Conservation (phyloP, 208 protist species). For the Acanthamoeba castellanii region DNA sequence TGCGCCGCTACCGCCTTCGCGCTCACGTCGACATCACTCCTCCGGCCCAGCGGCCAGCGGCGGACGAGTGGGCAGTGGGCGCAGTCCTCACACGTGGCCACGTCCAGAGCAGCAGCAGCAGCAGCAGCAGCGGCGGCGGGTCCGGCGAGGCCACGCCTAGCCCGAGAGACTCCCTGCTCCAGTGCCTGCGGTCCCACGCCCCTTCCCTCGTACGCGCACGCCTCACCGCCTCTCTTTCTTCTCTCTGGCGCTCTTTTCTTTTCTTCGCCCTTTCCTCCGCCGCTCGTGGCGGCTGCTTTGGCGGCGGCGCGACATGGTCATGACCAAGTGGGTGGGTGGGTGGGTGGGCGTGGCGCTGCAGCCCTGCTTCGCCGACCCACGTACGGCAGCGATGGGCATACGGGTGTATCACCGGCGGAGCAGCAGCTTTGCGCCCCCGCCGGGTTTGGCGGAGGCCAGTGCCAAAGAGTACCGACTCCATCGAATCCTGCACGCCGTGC, state of each 20-base stretch:
- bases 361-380: constrained; percentile 19
- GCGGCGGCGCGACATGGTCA: no score
- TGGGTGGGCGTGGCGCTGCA: background rate
- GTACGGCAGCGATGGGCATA: background rate
- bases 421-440: background rate
- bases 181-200: background rate
- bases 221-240: no score
- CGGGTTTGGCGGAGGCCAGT: background rate
- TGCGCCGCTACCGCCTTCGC: constrained; percentile 23
- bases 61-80: background rate
- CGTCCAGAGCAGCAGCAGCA: no score
- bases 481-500: background rate
- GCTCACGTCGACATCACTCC: background rate
- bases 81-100: background rate
- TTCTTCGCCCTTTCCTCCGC: no score
- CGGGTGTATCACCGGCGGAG: background rate
- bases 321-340: no score
- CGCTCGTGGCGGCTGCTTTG: no score
- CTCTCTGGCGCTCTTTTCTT: no score
- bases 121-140: no score
- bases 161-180: background rate
- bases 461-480: background rate
- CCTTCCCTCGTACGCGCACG: background rate
- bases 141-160: background rate
- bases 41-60: background rate